These are phyloP conservation scores for Cylindrodendrum hubeiense DNA, from an alignment of 2,329 filamentous ascomycete genomes.

Conservation along the genomic window DNA sequence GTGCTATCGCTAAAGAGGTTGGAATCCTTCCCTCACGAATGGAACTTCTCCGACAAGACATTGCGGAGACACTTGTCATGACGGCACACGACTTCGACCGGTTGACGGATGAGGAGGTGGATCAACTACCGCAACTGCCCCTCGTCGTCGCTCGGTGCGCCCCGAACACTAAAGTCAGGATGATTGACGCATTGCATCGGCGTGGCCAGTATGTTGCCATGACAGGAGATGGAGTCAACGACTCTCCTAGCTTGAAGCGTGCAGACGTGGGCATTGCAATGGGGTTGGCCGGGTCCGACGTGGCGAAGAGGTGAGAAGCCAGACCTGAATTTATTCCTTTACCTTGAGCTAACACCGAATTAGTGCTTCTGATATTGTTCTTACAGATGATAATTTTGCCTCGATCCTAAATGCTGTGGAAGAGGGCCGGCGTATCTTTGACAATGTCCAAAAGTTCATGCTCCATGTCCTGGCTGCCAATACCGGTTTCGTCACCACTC, in stretches of 20 bases:
- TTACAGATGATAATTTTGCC: conserved; percentile 80
- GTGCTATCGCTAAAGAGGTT: conserved; percentile 73
- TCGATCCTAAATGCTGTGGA: conserved; percentile 78
- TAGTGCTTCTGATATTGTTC: conserved; percentile 72
- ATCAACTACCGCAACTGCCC: conserved; percentile 71
- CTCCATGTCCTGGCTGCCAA: conserved; percentile 77
- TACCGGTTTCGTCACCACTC: conserved; percentile 75
- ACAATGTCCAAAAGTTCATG: conserved; percentile 81
- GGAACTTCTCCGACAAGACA: conserved; percentile 63
- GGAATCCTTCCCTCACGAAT: conserved; percentile 69
- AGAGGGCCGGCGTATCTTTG: conserved; percentile 77
- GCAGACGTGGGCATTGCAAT: conserved; percentile 80
- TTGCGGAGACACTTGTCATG: conserved; percentile 73
- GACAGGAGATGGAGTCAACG: conserved; percentile 80
- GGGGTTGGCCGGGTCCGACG: conserved; percentile 76
- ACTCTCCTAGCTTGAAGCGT: conserved; percentile 75
- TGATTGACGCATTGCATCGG: conserved; percentile 80
- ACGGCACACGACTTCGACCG: conserved; percentile 74
- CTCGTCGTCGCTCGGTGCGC: conserved; percentile 78
- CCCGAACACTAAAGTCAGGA: conserved; percentile 78
- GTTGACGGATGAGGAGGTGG: conserved; percentile 73
- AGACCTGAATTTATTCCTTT: background rate
- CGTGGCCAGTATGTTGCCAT: conserved; percentile 75
- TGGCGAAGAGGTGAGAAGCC: conserved; percentile 68
- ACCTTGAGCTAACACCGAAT: background rate